Base-by-base conservation (phyloP, 768 basidiomycete species). In the Russula ochroleuca region DNA sequence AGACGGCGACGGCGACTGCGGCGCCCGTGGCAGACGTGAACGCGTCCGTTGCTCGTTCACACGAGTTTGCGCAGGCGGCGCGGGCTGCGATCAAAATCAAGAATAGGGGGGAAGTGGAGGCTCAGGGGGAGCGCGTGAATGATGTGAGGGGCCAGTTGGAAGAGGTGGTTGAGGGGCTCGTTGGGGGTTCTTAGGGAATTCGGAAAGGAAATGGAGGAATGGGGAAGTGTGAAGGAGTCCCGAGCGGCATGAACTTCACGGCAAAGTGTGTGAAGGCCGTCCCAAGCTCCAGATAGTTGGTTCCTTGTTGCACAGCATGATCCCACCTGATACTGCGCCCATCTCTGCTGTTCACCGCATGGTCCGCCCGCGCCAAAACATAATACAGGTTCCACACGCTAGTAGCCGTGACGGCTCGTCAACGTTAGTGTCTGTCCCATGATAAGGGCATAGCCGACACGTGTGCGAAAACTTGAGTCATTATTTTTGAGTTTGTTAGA, bases 51-150 rank as follows among this genome's bases (percentile, higher is more conserved):
- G 72, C 78, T 65, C 75, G 74, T 52, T 89, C 90, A 14, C 79
- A 81, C 65, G 81, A 84, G 63, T 90, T 88, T 67, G 81, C 80
- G 15, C 72, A 73, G 59, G 81, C 83, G 67, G 80, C 85, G 9
- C 78, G 88, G 58, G 76, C 77, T 1, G 83, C 80, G n/a, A 75
- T 91, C 56, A 80, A 74, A 71, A 71, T 85, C 9, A 74, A 81
- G 59, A 76, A 84, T 64, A 72, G 77, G 21, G 83, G 79, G 5
- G 83, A 81, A 40, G 75, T 85, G 40, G 83, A 83, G 52, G 73
- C 70, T 9, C 78, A 85, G 73, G 87, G 80, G 5, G 73, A 70
- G 11, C 77, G 77, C 57, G 78, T 91, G 55, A 87, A 89, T 55
- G 76, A 75, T 11, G 71, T 85, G n/a, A 77, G 85, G 57, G 73